Base-by-base conservation (phyloP, 768 basidiomycete species). In the Psilocybe azurescens region DNA sequence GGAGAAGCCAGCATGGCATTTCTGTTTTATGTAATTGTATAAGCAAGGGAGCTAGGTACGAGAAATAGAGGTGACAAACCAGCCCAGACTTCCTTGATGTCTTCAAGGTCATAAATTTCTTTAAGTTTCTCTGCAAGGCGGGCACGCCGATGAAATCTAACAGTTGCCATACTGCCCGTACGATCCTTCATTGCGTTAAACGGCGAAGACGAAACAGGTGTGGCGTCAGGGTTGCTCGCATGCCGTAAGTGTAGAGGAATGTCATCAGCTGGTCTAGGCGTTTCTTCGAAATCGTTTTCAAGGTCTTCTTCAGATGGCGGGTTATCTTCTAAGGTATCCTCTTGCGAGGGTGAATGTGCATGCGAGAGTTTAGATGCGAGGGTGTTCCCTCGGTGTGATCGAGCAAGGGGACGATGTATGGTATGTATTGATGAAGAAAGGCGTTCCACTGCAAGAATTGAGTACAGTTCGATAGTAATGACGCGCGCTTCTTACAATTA, bases 1-100 rank as follows among this genome's bases (percentile, higher is more conserved):
- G 87, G 60, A 98, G 77, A 9, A 98, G 79, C 94, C 95, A 98
- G 72, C 95, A 97, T 1, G 94, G 90, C 86, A 97, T 89, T 80
- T 97, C 95, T 89, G 69, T 57, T 56, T 10, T 38, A 30, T 56
- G 32, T 39, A n/a, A 49, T 52, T 58, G 56, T 63, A 63, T 18
- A 56, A 56, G 58, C 49, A 49, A 18, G 20, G 48, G 57, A 7
- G 47, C 58, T 33, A 28, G 8, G 53, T 5, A 28, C 10, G 41
- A 49, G 29, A 53, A 20, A 38, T 56, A 53, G 3, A 58, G 32
- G 51, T 47, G 13, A 77, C 86, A 61, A 64, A 92, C 91, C 93
- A 63, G 91, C 88, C 59, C 91, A 78, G 10, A 99, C 96, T 73
- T 97, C 94, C 57, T 89, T 84, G 44, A 95, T 91, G 47, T 85